These are phyloP conservation scores for Chytridiales sp. DNA, from an alignment of 371 early-diverging fungal genomes.

Conservation along the genomic window DNA sequence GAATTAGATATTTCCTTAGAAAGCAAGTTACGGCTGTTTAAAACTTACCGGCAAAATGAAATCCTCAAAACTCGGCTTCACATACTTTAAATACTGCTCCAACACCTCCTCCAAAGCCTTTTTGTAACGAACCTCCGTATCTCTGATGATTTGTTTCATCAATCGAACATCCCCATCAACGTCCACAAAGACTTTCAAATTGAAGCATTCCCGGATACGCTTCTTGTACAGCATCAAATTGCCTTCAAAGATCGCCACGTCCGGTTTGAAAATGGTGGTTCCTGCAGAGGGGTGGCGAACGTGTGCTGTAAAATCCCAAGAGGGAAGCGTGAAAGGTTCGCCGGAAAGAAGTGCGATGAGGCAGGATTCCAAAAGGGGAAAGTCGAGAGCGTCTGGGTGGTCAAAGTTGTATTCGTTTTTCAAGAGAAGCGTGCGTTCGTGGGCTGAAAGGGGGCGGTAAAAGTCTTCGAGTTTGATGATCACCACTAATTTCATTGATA, in stretches of 20 bases:
- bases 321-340: conserved; percentile 49
- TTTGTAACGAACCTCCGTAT: conserved; percentile 37
- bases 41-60: conserved; percentile 71
- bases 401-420: conserved; percentile 58
- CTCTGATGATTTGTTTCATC: conserved; percentile 49
- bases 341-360: conserved; percentile 47
- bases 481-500: no score
- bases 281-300: no score
- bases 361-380: conserved; percentile 48
- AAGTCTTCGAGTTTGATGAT: conserved; percentile 59
- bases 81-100: conserved; percentile 68
- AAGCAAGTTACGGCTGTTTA: background rate
- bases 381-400: conserved; percentile 67
- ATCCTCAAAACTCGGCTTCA: conserved; percentile 84
- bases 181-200: conserved; percentile 59
- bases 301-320: conserved; percentile 53
- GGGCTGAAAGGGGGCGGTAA: conserved; percentile 50
- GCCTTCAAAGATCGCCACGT: conserved; percentile 64
- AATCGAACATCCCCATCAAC: conserved; percentile 68
- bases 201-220: conserved; percentile 53
- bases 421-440: conserved; percentile 44
- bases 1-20: conserved; percentile 1
- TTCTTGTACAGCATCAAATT: conserved; percentile 60
- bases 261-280: conserved; percentile 46
- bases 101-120: conserved; percentile 56